These are phyloP conservation scores for Zasmidium angulare DNA, from an alignment of 2,329 filamentous ascomycete species.

Conservation along the genomic window DNA sequence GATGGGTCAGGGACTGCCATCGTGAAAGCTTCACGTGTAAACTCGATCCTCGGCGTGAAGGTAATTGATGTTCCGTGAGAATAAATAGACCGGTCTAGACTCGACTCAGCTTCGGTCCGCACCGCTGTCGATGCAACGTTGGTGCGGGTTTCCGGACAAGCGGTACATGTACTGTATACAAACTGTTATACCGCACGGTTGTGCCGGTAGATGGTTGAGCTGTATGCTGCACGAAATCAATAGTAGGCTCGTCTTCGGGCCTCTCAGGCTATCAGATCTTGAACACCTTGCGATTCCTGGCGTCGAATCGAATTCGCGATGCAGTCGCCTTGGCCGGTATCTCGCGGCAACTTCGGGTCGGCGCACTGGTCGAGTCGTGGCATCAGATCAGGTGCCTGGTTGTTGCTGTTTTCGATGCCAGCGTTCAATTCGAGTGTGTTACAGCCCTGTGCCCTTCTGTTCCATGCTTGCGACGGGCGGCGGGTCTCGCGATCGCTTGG, in stretches of 20 bases:
- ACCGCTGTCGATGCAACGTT: not conserved
- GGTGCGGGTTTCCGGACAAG: not conserved
- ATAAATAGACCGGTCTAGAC: conserved; percentile 4
- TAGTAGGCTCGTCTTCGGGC: not conserved
- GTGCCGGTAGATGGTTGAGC: not conserved
- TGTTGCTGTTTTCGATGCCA: not conserved
- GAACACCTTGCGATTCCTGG: no score
- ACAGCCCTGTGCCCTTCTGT: not conserved
- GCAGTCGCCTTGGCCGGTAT: not conserved
- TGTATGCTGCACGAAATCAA: not conserved
- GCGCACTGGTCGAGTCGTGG: not conserved
- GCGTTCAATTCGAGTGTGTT: not conserved
- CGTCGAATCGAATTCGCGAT: no score
- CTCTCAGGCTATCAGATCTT: not conserved
- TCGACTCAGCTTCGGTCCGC: conserved; percentile 7
- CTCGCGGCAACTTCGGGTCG: not conserved
- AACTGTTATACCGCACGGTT: not conserved
- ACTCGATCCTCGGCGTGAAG: not conserved
- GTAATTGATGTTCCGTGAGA: not conserved
- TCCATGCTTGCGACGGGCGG: not conserved
- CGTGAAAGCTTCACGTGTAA: not conserved
- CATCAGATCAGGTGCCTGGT: not conserved
- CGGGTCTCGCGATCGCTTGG: no score
- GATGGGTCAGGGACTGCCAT: not conserved
- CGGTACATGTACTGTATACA: not conserved